Conservation (phyloP, 78 protist genomes). For the Guillardia theta region DNA sequence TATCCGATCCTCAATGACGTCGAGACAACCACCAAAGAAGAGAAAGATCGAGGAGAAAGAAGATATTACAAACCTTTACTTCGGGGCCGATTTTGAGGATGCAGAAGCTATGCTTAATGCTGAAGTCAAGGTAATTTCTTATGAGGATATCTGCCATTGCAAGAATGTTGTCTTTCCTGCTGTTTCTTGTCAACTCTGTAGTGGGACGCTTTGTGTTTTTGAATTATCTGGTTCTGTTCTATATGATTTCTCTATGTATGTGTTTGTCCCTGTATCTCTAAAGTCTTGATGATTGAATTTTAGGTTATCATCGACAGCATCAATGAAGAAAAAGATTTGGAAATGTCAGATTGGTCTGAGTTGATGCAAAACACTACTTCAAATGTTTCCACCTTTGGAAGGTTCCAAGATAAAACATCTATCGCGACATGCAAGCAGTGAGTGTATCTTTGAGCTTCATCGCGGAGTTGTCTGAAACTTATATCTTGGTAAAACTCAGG, state of each 20-base stretch:
- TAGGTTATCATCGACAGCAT: background rate
- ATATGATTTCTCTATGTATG: no score
- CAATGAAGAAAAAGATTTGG: background rate
- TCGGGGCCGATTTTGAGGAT: background rate
- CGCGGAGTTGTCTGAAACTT: background rate
- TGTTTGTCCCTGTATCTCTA: no score
- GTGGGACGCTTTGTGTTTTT: no score
- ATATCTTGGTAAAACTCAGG: background rate
- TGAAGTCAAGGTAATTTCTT: background rate
- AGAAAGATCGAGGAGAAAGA: background rate
- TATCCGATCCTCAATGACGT: no score
- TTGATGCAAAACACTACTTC: background rate
- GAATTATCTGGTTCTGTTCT: no score
- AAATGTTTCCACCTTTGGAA: background rate
- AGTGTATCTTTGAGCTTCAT: background rate
- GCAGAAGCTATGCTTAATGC: slow-evolving; percentile 16
- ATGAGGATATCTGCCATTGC: no score
- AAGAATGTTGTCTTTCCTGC: no score
- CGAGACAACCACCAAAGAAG: background rate
- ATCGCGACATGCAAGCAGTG: background rate
- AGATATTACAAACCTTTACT: background rate
- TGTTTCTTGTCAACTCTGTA: no score
- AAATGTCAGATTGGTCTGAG: background rate
- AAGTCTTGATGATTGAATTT: background rate
- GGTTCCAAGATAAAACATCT: background rate